Evolutionary conservation across 306 rosid genomes (phyloP).

Genomic region (Fragaria iinumae): DNA sequence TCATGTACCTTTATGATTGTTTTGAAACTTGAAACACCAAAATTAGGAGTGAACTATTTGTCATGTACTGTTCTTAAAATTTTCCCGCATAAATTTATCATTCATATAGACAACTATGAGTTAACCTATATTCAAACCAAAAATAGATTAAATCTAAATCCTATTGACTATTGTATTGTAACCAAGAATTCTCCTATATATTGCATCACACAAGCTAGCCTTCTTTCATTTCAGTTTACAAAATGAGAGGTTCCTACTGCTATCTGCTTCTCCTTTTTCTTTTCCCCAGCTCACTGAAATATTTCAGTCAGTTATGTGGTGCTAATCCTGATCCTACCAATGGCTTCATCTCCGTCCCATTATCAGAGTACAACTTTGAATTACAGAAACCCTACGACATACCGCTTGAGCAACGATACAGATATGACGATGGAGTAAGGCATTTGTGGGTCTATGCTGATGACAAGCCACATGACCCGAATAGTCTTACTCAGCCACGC

Average conservation of each 20-base stretch:
- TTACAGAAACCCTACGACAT: conserved; percentile 27
- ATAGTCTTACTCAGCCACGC: conserved; percentile 41
- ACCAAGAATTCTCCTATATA: not conserved
- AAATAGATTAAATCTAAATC: too few relatives aligned
- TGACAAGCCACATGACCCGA: conserved; percentile 40
- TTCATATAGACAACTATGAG: not conserved
- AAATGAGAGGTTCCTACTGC: not conserved
- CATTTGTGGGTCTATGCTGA: conserved; percentile 45
- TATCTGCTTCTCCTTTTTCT: not conserved
- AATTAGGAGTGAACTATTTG: too few relatives aligned
- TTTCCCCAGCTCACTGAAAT: not conserved
- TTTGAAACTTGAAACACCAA: too few relatives aligned
- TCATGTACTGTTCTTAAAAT: too few relatives aligned
- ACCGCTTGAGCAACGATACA: conserved; percentile 34
- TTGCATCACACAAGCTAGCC: not conserved
- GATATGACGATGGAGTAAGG: conserved; percentile 34
- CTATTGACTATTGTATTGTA: not conserved
- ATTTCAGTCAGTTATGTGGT: not conserved
- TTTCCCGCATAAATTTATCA: not conserved
- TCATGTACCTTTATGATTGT: too few relatives aligned
- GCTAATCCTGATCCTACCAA: conserved; percentile 13
- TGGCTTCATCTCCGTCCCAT: conserved; percentile 4
- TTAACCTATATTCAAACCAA: not conserved
- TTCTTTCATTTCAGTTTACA: not conserved
- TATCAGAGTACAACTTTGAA: not conserved